A percentile compares a stretch with the other conserved stretches of the same genome.
Evolutionary conservation across 257 asterid species (phyloP).

Genomic region (Solanum neorickii): DNA sequence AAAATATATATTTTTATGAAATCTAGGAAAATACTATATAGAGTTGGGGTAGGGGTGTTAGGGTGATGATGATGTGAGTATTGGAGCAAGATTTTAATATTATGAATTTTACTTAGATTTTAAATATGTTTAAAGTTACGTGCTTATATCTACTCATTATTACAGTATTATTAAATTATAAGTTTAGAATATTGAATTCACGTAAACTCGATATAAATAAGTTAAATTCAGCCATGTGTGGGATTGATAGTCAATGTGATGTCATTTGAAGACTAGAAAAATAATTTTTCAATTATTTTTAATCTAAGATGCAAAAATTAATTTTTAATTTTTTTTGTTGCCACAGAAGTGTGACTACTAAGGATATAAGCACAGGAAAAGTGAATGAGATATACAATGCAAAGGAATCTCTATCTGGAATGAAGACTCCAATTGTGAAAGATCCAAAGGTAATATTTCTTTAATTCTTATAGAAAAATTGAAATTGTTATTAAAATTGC

Average conservation of each 20-base stretch:
- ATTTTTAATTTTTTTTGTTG: not conserved
- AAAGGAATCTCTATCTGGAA: conserved; percentile 38
- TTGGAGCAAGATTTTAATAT: not conserved
- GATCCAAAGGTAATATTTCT: conserved; percentile 42
- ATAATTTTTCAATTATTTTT: not conserved
- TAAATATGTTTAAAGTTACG: not conserved
- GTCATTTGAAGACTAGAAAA: not conserved
- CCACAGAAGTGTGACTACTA: conserved; percentile 39
- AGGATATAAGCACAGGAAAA: conserved; percentile 38
- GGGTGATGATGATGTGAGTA: not conserved
- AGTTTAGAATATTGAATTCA: not conserved
- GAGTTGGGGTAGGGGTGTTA: not conserved
- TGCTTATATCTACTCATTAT: not conserved
- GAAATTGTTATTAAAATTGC: not conserved
- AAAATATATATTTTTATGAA: not conserved
- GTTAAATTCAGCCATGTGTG: not conserved
- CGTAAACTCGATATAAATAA: not conserved
- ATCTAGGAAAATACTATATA: not conserved
- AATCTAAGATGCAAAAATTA: not conserved
- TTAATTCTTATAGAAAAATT: not conserved
- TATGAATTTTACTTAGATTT: not conserved
- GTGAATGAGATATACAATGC: conserved; percentile 48
- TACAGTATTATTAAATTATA: not conserved
- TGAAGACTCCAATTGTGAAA: conserved; percentile 51
- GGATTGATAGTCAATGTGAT: not conserved